Evolutionary conservation across 768 basidiomycete genomes (phyloP).

Genomic region (Tylopilus plumbeoviolaceoides): DNA sequence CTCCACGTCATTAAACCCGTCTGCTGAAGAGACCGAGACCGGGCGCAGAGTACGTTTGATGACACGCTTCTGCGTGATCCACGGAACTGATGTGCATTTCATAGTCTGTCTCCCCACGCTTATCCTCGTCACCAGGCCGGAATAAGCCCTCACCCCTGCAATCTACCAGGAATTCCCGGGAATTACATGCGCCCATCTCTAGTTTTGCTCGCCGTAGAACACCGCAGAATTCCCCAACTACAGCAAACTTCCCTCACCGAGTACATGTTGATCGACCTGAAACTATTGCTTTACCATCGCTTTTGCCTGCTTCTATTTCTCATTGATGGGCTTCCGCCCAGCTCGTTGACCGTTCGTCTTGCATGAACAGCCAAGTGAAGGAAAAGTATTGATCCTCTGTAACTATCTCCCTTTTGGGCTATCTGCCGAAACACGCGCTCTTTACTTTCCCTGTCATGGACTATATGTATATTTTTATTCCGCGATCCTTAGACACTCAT

Average conservation of each 20-base stretch:
- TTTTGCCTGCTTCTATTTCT: slow-evolving; percentile 39
- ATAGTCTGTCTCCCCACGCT: slow-evolving; percentile 34
- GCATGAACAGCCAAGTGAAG: not conserved
- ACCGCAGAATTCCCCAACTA: slow-evolving; percentile 67
- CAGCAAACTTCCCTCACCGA: slow-evolving; percentile 53
- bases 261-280: slow-evolving; percentile 29
- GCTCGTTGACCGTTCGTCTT: not conserved
- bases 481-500: slow-evolving; percentile 25
- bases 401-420: not conserved
- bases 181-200: slow-evolving; percentile 69
- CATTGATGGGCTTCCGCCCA: slow-evolving; percentile 14
- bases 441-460: slow-evolving; percentile 16
- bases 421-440: slow-evolving; percentile 7
- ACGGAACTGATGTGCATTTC: slow-evolving; percentile 29
- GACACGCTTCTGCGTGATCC: slow-evolving; percentile 24
- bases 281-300: slow-evolving; percentile 48
- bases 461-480: slow-evolving; percentile 16
- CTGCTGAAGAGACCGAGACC: slow-evolving; percentile 23
- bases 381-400: not conserved
- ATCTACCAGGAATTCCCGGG: slow-evolving; percentile 47
- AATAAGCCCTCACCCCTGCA: slow-evolving; percentile 43
- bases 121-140: slow-evolving; percentile 40
- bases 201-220: slow-evolving; percentile 77
- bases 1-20: slow-evolving; percentile 34
- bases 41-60: slow-evolving; percentile 34